A percentile compares a stretch with the other conserved stretches of the same genome.
These are phyloP conservation scores for Pleurotus ostreatus DNA, from an alignment of 768 basidiomycete species.

Conservation along the genomic window DNA sequence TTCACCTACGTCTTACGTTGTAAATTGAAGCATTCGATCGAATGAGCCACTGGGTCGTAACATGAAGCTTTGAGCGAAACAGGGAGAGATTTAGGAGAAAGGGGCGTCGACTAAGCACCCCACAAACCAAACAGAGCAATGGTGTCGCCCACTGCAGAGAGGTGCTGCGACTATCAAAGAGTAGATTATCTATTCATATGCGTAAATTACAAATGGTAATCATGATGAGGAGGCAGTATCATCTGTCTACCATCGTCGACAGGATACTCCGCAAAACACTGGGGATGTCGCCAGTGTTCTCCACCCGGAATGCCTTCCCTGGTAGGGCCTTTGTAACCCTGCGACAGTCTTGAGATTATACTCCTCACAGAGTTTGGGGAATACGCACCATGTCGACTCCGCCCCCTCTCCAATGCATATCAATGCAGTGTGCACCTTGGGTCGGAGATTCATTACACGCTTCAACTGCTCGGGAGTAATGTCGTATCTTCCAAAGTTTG, in stretches of 20 bases:
- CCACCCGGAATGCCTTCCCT: constrained; percentile 55
- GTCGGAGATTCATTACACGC: constrained; percentile 51
- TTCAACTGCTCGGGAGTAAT: constrained; percentile 58
- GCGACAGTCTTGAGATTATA: background rate
- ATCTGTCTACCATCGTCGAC: constrained; percentile 49
- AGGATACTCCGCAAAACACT: constrained; percentile 59
- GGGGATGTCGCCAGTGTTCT: constrained; percentile 61
- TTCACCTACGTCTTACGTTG: too few relatives aligned
- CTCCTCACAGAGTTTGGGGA: background rate
- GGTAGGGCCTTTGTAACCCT: constrained; percentile 65
- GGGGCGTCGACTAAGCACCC: too few relatives aligned
- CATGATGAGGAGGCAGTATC: background rate
- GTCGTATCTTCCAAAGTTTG: constrained; percentile 60
- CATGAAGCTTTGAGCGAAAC: too few relatives aligned
- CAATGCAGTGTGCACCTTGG: constrained; percentile 63
- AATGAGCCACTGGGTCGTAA: too few relatives aligned
- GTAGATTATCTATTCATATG: too few relatives aligned
- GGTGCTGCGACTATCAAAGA: too few relatives aligned
- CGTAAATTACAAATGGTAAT: too few relatives aligned
- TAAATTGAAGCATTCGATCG: too few relatives aligned
- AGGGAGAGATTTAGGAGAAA: too few relatives aligned
- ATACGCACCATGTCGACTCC: constrained; percentile 52
- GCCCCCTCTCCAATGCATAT: constrained; percentile 71
- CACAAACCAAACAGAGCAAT: too few relatives aligned
- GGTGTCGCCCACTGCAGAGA: too few relatives aligned